Evolutionary conservation across 768 basidiomycete genomes (phyloP).

Genomic region (Phallus indusiatus): DNA sequence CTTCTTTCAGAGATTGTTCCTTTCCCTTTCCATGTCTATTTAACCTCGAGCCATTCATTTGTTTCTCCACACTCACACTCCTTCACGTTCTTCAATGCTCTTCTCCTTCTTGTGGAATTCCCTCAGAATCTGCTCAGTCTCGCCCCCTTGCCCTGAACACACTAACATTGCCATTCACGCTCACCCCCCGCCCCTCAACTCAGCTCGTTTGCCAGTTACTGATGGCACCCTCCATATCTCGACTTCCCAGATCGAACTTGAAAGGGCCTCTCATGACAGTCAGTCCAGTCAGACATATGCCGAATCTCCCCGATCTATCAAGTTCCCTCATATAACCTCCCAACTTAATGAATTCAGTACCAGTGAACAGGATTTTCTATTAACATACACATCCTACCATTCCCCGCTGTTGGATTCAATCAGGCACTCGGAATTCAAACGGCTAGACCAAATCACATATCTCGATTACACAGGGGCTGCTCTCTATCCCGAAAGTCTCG

Average conservation of each 20-base stretch:
- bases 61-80: background rate
- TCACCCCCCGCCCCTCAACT: background rate
- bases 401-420: slow-evolving; percentile 68
- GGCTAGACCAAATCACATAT: slow-evolving; percentile 64
- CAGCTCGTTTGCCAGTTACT: slow-evolving; percentile 3
- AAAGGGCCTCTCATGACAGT: background rate
- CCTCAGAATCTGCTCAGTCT: background rate
- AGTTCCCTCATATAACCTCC: background rate
- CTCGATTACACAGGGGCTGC: slow-evolving; percentile 85
- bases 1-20: background rate
- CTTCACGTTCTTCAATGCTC: background rate
- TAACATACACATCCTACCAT: slow-evolving; percentile 43
- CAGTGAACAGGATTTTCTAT: slow-evolving; percentile 27
- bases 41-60: background rate
- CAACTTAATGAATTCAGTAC: background rate
- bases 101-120: background rate
- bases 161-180: background rate
- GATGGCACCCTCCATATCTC: background rate
- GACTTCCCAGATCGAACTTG: background rate
- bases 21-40: background rate
- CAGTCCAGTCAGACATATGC: slow-evolving; percentile 2
- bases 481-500: slow-evolving; percentile 69
- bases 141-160: too few species aligned
- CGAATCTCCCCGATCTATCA: background rate
- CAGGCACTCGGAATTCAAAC: slow-evolving; percentile 49